Evolutionary conservation across 176 grass and related monocot species (phyloP).

Genomic region (Microstegium vimineum): DNA sequence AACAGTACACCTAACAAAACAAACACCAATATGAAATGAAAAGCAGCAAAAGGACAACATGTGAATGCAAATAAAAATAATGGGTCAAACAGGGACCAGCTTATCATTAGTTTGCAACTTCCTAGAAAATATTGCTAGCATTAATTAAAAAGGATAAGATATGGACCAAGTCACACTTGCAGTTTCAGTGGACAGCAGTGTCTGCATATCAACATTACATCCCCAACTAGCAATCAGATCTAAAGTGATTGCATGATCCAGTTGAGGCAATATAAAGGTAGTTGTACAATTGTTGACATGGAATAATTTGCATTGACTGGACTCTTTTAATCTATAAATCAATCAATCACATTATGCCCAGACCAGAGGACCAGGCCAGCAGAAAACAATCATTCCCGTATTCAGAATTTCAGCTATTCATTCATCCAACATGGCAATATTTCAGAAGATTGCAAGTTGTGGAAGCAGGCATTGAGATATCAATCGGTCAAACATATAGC

Average conservation of each 20-base stretch:
- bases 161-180: no score
- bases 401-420: neutral
- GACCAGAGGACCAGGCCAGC: neutral
- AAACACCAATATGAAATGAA: no score
- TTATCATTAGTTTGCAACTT: no score
- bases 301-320: neutral
- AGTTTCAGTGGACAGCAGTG: no score
- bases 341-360: neutral
- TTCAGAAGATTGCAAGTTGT: neutral
- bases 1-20: no score
- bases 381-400: no score
- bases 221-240: neutral
- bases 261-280: no score
- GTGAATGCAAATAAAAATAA: no score
- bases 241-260: neutral
- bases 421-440: neutral
- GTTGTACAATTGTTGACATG: neutral
- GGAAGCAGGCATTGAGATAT: neutral
- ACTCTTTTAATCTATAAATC: neutral
- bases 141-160: no score
- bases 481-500: neutral
- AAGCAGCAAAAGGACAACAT: no score
- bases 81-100: no score
- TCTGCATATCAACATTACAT: neutral
- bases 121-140: no score